These are phyloP conservation scores for Bombardia bombarda DNA, from an alignment of 495 filamentous ascomycete genomes.

Conservation along the genomic window DNA sequence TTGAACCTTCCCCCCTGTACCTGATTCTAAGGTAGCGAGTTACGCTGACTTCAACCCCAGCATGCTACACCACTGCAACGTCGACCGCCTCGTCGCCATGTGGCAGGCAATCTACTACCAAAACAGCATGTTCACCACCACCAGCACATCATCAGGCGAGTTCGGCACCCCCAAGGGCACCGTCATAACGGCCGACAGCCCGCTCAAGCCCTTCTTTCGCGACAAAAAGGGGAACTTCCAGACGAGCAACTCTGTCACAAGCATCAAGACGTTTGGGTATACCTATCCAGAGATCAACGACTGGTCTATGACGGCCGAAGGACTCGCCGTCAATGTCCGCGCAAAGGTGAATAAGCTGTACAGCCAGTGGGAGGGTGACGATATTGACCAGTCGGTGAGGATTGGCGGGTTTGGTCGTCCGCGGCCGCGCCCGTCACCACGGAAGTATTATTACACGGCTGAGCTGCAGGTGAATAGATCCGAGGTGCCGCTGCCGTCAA, in stretches of 20 bases:
- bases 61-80: slow-evolving; percentile 37
- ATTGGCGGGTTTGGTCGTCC: background rate
- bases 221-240: slow-evolving; percentile 21
- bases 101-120: slow-evolving; percentile 32
- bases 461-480: slow-evolving; percentile 23
- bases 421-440: background rate
- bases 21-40: background rate
- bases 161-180: slow-evolving; percentile 22
- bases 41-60: slow-evolving; percentile 7
- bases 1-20: background rate
- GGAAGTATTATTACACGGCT: slow-evolving; percentile 21
- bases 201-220: slow-evolving; percentile 39
- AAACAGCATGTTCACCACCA: slow-evolving; percentile 15
- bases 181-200: slow-evolving; percentile 28
- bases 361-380: background rate
- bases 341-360: slow-evolving; percentile 29
- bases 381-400: background rate
- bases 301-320: slow-evolving; percentile 10
- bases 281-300: slow-evolving; percentile 36
- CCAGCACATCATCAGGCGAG: slow-evolving; percentile 16
- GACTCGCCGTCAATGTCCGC: slow-evolving; percentile 15
- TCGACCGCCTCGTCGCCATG: slow-evolving; percentile 40
- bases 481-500: slow-evolving; percentile 22
- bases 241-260: slow-evolving; percentile 29
- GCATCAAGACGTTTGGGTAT: slow-evolving; percentile 32